Evolutionary conservation across 2,329 filamentous ascomycete genomes (phyloP), one percentile per base, ranked within the genome.

Genomic region (Trichoderma koningiopsis): DNA sequence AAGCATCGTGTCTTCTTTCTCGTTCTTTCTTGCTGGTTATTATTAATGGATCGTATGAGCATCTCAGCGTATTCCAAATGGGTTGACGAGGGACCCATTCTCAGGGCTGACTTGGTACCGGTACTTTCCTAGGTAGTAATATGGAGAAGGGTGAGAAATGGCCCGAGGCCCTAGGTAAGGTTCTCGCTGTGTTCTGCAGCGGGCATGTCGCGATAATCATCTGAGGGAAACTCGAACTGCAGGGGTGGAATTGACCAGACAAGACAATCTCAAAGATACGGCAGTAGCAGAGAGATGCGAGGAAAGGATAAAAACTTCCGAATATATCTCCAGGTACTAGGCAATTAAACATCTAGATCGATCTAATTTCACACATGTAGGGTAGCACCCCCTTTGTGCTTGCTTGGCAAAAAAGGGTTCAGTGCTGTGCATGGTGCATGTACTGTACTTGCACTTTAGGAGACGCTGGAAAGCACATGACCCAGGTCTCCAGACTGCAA

Each of bases 41-140:
- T 31, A 49, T 62, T n/a, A 43, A 43, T 43, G 40, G n/a, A 47
- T 40, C 22, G 35, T 61, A 62, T 52, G 43, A 53, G 31, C 49
- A 29, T 47, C 22, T 60, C 22, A 24, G 22, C 22, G 40, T n/a
- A 8, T 43, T 3, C 40, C 2, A 10, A 31, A 37, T n/a, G 24
- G 31, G 33, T 31, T 55, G 35, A 10, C 6, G 47, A 27, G 65
- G 40, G 65, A 61, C 40, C 57, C 65, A 43, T 68, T 33, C 57
- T 55, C 65, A 61, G 57, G 65, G 57, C 65, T 68, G 65, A 61
- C 56, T 49, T 66, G 53, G 63, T 66, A 66, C 53, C n/a, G 35
- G 62, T 65, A 65, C 62, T 57, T 65, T 19, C 11, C 16, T 24
- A 10, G 24, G 3, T 43, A 33, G 7, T 19, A 56, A 55, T 37